These are phyloP conservation scores for Xylaria sp. DNA, from an alignment of 2,329 filamentous ascomycete species.

Conservation along the genomic window DNA sequence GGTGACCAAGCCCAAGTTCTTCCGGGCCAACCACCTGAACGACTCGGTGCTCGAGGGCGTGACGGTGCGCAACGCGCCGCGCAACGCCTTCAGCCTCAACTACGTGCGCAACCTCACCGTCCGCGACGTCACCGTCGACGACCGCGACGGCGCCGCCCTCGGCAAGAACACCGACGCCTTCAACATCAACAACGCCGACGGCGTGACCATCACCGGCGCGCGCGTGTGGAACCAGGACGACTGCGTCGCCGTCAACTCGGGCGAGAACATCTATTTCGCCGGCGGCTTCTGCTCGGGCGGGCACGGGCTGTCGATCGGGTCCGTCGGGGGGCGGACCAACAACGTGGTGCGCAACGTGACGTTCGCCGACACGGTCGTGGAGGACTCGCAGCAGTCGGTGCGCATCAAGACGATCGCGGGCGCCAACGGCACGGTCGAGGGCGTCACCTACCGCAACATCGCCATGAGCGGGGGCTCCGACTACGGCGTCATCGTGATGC, in stretches of 20 bases:
- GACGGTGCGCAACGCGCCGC: conserved; percentile 52
- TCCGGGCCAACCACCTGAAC: conserved; percentile 55
- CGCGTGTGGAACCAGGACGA: conserved; percentile 62
- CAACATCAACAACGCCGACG: conserved; percentile 49
- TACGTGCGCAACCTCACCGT: conserved; percentile 44
- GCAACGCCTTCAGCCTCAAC: conserved; percentile 50
- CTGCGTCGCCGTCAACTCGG: conserved; percentile 61
- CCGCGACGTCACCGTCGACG: conserved; percentile 45
- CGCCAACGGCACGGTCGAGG: conserved; percentile 53
- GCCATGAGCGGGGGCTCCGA: conserved; percentile 32
- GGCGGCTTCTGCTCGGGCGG: conserved; percentile 52
- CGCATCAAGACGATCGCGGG: conserved; percentile 60
- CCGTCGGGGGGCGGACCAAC: conserved; percentile 57
- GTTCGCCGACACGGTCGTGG: conserved; percentile 51
- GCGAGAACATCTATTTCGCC: conserved; percentile 46
- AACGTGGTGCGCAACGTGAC: conserved; percentile 58
- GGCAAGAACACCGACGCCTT: conserved; percentile 60
- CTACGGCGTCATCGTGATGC: conserved; percentile 61
- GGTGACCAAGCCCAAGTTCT: conserved; percentile 66
- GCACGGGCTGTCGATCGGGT: conserved; percentile 63
- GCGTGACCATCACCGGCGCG: conserved; percentile 53
- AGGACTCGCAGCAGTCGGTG: conserved; percentile 57
- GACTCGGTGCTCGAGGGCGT: conserved; percentile 46
- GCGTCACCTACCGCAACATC: conserved; percentile 56
- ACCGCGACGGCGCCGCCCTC: conserved; percentile 52